Base-by-base conservation (phyloP, 108 stramenopile genomes). In the Conticribra weissflogii region DNA sequence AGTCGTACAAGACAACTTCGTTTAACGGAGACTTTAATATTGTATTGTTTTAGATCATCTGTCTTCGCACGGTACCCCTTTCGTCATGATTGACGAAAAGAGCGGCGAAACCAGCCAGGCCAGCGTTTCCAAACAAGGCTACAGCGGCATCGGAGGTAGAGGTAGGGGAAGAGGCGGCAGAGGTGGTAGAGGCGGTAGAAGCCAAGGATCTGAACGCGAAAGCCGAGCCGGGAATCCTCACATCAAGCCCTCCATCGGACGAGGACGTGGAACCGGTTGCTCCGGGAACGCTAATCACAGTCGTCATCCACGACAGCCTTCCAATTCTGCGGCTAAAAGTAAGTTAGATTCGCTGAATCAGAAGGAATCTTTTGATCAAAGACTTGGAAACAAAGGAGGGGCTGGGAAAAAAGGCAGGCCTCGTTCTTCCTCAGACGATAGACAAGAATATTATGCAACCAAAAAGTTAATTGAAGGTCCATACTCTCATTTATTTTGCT, bases 401-500 rank as follows among this genome's bases (percentile, higher is more conserved):
- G 59, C 59, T 31, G 59, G 59, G 4, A 59, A 25, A 25, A 34
- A 33, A 41, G 58, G 68, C 0, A 51, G 49, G 44, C 61, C 60
- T 14, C 71, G 71, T 72, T 72, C 71, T 9, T 72, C 54, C 2
- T 72, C 71, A 18, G 32, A 55, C 19, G 60, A 60, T 34, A 47
- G 27, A 24, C 15, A 49, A 2, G 60, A 47, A 17, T 2, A 60
- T 9, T 54, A 60, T 27, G 19, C 28, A 27, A 41, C 51, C 0
- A 77, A 59, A 47, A 77, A 59, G 50, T 59, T 56, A 17, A 51
- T 69, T 16, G 70, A 62, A 22, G 76, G 76, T 29, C 76, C 68
- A 0, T 70, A 70, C 21, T 53, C 76, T 3, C 76, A 77, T 45
- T 44, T 77, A 18, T 77, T 69, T 56, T 77, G 68, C 58, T 78